Conservation (phyloP, 257 asterid genomes). For the Dorcoceras hygrometricum region DNA sequence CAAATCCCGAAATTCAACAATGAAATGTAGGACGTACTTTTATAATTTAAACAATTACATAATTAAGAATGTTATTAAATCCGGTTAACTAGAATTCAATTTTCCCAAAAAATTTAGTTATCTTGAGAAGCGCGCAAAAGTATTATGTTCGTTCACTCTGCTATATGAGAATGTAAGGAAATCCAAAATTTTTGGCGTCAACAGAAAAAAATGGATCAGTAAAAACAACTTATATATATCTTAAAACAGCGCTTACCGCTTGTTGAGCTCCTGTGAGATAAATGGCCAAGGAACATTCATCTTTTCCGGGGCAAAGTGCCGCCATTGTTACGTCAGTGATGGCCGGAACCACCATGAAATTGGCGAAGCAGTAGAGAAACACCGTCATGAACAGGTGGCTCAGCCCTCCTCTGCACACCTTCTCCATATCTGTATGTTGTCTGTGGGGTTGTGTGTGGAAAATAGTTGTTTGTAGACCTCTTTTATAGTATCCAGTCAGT, state of each 20-base stretch:
- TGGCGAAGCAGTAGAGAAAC: constrained; percentile 70
- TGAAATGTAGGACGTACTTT: too few relatives aligned
- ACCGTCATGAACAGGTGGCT: constrained; percentile 87
- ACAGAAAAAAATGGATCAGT: constrained; percentile 2
- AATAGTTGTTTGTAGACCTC: not conserved
- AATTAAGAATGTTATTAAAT: too few relatives aligned
- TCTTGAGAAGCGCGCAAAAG: too few relatives aligned
- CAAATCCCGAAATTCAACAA: too few relatives aligned
- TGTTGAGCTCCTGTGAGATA: constrained; percentile 88
- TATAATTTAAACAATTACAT: too few relatives aligned
- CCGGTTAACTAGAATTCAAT: too few relatives aligned
- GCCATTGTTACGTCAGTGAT: constrained; percentile 79
- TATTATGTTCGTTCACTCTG: too few relatives aligned
- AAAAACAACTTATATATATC: not conserved
- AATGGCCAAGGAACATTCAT: constrained; percentile 77
- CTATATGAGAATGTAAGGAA: too few relatives aligned
- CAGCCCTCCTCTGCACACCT: constrained; percentile 40
- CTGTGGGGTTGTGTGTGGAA: constrained; percentile 14
- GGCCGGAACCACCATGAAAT: constrained; percentile 87
- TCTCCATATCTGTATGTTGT: constrained; percentile 28
- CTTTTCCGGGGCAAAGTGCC: constrained; percentile 79
- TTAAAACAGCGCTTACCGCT: constrained; percentile 43
- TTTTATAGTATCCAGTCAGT: not conserved
- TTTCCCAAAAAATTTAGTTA: too few relatives aligned
- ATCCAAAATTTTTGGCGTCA: not conserved